Base-by-base conservation (phyloP, 441 rosid genomes). In the Biscutella laevigata region DNA sequence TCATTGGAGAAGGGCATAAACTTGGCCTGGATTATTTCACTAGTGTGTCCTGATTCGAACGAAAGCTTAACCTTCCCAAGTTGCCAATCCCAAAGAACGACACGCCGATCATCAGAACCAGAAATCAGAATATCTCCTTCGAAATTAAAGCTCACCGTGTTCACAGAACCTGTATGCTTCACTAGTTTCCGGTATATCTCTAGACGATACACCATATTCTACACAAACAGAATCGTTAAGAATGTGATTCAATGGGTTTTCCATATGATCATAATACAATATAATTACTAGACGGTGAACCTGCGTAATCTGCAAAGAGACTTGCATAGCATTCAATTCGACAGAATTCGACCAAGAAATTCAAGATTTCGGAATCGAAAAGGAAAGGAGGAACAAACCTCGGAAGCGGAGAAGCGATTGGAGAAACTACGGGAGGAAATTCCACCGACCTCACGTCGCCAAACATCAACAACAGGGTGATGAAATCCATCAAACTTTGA, bases 41-140 rank as follows among this genome's bases (percentile, higher is more conserved):
- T 69, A 42, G 12, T 9, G 40, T 88, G 98, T 15, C 89, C 96
- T 1, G 96, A 82, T 54, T 74, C 68, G 48, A 91, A 91, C 5
- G 83, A 57, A 21, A 88, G 83, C 60, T 88, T 85, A 53, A 71
- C 63, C 1, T 51, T 53, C 6, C 91, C 95, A 38, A 75, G 70
- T 63, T 78, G 71, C 98, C 98, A 88, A 36, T 85, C 86, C 98
- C 95, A 88, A 9, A 91, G 72, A 50, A 83, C 39, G 40, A 88
- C 70, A 35, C 70, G 77, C 45, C 59, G 71, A 71, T 91, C 96
- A 69, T 91, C 98, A 16, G 98, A 88, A 14, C 96, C 96, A 0
- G 96, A 83, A 29, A 85, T 76, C 43, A 91, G 53, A 48, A 80
- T 52, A 43, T 77, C 79, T 12, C 95, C 95, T 47, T 50, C 60